Conservation (phyloP, 352 stramenopile species). For the Phytophthora cactorum region DNA sequence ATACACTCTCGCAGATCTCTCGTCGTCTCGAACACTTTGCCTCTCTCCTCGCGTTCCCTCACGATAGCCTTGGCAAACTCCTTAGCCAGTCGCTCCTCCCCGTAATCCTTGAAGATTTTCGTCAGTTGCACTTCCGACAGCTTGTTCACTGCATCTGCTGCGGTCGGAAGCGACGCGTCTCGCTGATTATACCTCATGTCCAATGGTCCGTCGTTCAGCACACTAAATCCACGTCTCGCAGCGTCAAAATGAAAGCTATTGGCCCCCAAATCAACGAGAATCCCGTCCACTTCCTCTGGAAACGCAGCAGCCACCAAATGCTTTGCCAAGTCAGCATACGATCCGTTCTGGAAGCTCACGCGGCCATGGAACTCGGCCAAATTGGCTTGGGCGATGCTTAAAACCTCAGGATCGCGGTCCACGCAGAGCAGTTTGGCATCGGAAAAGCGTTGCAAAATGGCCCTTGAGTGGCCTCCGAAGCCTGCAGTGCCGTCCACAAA, state of each 20-base stretch:
- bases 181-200: slow-evolving; percentile 85
- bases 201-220: slow-evolving; percentile 71
- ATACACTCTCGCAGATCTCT: slow-evolving; percentile 73
- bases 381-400: slow-evolving; percentile 59
- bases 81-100: slow-evolving; percentile 80
- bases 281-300: slow-evolving; percentile 59
- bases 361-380: slow-evolving; percentile 53
- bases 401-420: slow-evolving; percentile 78
- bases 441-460: slow-evolving; percentile 56
- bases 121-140: slow-evolving; percentile 80
- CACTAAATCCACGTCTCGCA: slow-evolving; percentile 72
- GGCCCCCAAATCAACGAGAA: slow-evolving; percentile 80
- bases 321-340: slow-evolving; percentile 57
- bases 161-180: slow-evolving; percentile 34
- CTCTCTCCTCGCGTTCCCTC: slow-evolving; percentile 58
- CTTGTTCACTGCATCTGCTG: slow-evolving; percentile 71
- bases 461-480: slow-evolving; percentile 72
- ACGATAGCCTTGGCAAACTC: slow-evolving; percentile 86
- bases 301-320: slow-evolving; percentile 54
- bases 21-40: slow-evolving; percentile 64
- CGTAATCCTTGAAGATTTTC: slow-evolving; percentile 71
- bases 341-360: slow-evolving; percentile 64
- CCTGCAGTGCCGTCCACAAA: slow-evolving; percentile 82
- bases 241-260: slow-evolving; percentile 88
- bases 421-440: slow-evolving; percentile 75